Percentiles rank a stretch among this genome's conserved stretches.
Conservation (phyloP, 345 rosid genomes). For the Bretschneidera sinensis region DNA sequence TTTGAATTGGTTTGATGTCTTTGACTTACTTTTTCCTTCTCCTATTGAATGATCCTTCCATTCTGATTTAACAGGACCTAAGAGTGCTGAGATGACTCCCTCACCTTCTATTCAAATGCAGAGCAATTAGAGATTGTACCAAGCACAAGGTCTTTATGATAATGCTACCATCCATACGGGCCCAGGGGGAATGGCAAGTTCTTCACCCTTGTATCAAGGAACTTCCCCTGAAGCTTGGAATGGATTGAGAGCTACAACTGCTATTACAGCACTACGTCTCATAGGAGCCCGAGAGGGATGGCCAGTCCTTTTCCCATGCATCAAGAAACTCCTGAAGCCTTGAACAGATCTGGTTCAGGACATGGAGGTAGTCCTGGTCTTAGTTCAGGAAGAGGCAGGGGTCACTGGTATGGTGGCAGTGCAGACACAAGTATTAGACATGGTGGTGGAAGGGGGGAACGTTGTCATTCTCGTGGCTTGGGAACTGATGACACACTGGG, state of each 20-base stretch:
- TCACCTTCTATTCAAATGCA: constrained; percentile 41
- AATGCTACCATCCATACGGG: constrained; percentile 19
- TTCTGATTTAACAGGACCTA: constrained; percentile 36
- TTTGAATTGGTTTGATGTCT: no score
- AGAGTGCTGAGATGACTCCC: constrained; percentile 27
- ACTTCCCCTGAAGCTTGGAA: constrained; percentile 32
- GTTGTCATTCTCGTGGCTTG: constrained; percentile 24
- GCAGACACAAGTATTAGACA: constrained; percentile 30
- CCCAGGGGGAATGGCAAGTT: constrained; percentile 36
- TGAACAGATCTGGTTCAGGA: constrained; percentile 31
- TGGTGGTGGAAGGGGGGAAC: constrained; percentile 45
- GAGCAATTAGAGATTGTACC: constrained; percentile 33
- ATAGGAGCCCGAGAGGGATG: constrained; percentile 28
- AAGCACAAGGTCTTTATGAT: constrained; percentile 30
- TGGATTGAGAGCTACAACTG: constrained; percentile 25
- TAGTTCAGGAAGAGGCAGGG: constrained; percentile 45
- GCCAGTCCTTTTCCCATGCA: constrained; percentile 36
- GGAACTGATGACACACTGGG: constrained; percentile 18
- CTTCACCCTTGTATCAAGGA: constrained; percentile 43
- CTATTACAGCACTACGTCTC: constrained; percentile 26
- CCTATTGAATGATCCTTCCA: constrained; percentile 11
- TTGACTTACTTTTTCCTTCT: neutral
- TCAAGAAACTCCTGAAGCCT: constrained; percentile 36
- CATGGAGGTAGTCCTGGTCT: constrained; percentile 30
- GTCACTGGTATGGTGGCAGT: constrained; percentile 28